phyloP scores from a whole-genome alignment of 2,329 filamentous ascomycete species.

The Cercospora nicotianae region DNA sequence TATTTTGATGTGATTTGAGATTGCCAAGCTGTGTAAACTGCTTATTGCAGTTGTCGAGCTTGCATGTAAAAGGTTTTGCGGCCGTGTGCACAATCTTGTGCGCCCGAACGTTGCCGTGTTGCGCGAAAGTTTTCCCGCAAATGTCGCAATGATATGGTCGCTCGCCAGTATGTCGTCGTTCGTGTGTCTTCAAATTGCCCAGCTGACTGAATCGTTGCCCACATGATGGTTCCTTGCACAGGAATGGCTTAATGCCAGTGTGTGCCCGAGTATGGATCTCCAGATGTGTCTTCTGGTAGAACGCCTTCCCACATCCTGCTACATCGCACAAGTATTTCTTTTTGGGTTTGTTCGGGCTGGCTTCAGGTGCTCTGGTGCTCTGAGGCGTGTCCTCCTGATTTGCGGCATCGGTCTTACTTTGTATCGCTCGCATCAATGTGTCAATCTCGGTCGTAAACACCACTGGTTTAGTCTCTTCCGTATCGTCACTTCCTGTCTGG shows the following conservation, averaged over 20 bases:
- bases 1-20: conserved; percentile 94
- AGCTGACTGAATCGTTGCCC: conserved; percentile 81
- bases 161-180: conserved; percentile 83
- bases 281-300: conserved; percentile 88
- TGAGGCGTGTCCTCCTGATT: conserved; percentile 14
- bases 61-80: conserved; percentile 77
- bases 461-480: conserved; percentile 45
- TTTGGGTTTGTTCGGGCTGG: conserved; percentile 40
- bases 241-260: conserved; percentile 86
- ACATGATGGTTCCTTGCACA: conserved; percentile 74
- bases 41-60: conserved; percentile 80
- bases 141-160: conserved; percentile 77
- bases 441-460: conserved; percentile 82
- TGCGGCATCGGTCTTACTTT: conserved; percentile 58
- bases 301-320: conserved; percentile 74
- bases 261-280: conserved; percentile 87
- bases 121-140: conserved; percentile 80
- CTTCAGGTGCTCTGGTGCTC: conserved; percentile 3
- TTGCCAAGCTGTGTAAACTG: conserved; percentile 88
- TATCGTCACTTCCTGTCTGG: conserved; percentile 47
- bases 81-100: conserved; percentile 79
- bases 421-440: conserved; percentile 83
- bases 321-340: conserved; percentile 75
- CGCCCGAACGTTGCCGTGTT: conserved; percentile 79
- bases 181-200: conserved; percentile 90